These are phyloP conservation scores for Cucumis sativus DNA, from an alignment of 306 rosid genomes.

Conservation along the genomic window Cucumber_9930_V3 NC_026657.2:15514001-15514500, in stretches of 20 bases:
- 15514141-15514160: constrained; percentile 1
- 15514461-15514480: constrained; percentile 4
- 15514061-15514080: constrained; percentile 77
- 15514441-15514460: constrained; percentile 12
- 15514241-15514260: background rate
- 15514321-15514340: constrained; percentile 33
- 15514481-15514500: background rate
- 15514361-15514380: constrained; percentile 54
- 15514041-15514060: constrained; percentile 76
- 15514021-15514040: constrained; percentile 44
- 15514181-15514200: background rate
- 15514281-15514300: background rate
- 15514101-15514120: constrained; percentile 27
- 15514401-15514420: constrained; percentile 90
- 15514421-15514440: constrained; percentile 78
- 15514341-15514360: constrained; percentile 33
- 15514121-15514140: constrained; percentile 24
- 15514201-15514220: background rate
- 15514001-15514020: constrained; percentile 61
- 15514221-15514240: background rate
- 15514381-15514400: constrained; percentile 85
- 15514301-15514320: constrained; percentile 29
- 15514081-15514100: constrained; percentile 49
- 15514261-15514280: background rate
- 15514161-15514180: background rate